phyloP scores from a whole-genome alignment of 345 rosid species.

The Noccaea caerulescens region DNA sequence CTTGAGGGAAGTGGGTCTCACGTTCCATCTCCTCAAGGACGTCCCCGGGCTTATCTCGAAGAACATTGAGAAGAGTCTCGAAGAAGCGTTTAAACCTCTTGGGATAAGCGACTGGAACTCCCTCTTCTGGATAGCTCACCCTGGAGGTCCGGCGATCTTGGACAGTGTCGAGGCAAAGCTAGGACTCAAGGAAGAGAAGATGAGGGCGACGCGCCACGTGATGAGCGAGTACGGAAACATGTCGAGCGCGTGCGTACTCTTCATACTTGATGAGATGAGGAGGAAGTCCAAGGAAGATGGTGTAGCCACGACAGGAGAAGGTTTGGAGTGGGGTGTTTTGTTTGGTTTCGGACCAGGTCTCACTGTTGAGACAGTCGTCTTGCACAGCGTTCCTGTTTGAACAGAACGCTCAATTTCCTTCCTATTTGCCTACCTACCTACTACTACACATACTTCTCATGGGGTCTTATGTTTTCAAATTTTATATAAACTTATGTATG shows the following conservation, averaged over 20 bases:
- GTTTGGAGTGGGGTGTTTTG: slow-evolving; percentile 82
- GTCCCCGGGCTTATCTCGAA: slow-evolving; percentile 73
- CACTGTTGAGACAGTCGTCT: slow-evolving; percentile 78
- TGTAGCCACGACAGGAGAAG: slow-evolving; percentile 71
- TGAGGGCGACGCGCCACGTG: slow-evolving; percentile 63
- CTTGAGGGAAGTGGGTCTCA: slow-evolving; percentile 72
- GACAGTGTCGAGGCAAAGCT: slow-evolving; percentile 65
- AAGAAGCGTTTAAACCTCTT: slow-evolving; percentile 66
- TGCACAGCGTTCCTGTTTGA: slow-evolving; percentile 59
- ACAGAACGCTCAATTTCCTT: neutral
- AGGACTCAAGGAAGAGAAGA: slow-evolving; percentile 57
- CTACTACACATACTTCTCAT: slow-evolving; percentile 1
- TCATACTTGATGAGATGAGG: slow-evolving; percentile 81
- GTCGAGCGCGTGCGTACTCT: slow-evolving; percentile 83
- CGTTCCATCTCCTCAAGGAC: slow-evolving; percentile 67
- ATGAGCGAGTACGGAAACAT: slow-evolving; percentile 77
- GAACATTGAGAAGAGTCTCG: slow-evolving; percentile 67
- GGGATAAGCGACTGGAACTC: slow-evolving; percentile 86
- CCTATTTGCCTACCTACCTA: slow-evolving; percentile 29
- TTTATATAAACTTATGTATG: slow-evolving; percentile 1
- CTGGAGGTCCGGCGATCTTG: slow-evolving; percentile 75
- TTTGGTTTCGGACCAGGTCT: slow-evolving; percentile 90
- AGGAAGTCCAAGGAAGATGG: slow-evolving; percentile 59
- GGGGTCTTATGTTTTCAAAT: slow-evolving; percentile 1
- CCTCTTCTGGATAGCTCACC: slow-evolving; percentile 78